Percentiles rank a stretch among this genome's conserved stretches.
Conservation (phyloP, 768 basidiomycete genomes). For the Boletus edulis region DNA sequence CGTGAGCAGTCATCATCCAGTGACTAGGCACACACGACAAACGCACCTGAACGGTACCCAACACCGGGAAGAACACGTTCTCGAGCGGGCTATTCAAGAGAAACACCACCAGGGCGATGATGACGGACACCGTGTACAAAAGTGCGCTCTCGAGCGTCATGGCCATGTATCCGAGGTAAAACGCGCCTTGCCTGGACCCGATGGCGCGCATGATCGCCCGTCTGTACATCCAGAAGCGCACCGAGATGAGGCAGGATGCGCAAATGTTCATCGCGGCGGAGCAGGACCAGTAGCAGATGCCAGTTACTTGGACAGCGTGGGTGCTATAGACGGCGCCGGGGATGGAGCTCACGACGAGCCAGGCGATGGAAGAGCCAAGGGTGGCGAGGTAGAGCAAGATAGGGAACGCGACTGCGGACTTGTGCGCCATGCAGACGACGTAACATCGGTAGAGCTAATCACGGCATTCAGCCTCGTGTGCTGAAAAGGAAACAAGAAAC, state of each 20-base stretch:
- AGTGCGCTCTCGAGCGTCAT: slow-evolving; percentile 26
- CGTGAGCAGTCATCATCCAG: neutral
- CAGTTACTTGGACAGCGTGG: slow-evolving; percentile 12
- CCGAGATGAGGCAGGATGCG: slow-evolving; percentile 13
- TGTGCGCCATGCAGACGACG: slow-evolving; percentile 16
- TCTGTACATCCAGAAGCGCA: slow-evolving; percentile 18
- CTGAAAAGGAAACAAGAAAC: too few species aligned
- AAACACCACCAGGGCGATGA: slow-evolving; percentile 15
- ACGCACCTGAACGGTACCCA: slow-evolving; percentile 21
- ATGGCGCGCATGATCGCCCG: slow-evolving; percentile 7
- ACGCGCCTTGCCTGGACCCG: slow-evolving; percentile 12
- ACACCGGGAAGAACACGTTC: slow-evolving; percentile 23
- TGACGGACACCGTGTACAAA: slow-evolving; percentile 14
- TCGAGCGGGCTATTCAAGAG: slow-evolving; percentile 20
- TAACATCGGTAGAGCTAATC: slow-evolving; percentile 23
- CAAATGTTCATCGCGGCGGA: slow-evolving; percentile 16
- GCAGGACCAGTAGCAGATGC: slow-evolving; percentile 13
- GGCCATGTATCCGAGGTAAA: slow-evolving; percentile 24
- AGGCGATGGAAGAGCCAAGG: slow-evolving; percentile 15
- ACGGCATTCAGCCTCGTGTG: neutral
- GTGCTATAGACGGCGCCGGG: slow-evolving; percentile 20
- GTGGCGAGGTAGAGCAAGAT: slow-evolving; percentile 15
- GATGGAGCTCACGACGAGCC: slow-evolving; percentile 10
- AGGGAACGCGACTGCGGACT: neutral
- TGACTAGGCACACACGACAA: neutral